Base-by-base conservation (phyloP, 78 protist species). In the Polysphondylium violaceum region DNA sequence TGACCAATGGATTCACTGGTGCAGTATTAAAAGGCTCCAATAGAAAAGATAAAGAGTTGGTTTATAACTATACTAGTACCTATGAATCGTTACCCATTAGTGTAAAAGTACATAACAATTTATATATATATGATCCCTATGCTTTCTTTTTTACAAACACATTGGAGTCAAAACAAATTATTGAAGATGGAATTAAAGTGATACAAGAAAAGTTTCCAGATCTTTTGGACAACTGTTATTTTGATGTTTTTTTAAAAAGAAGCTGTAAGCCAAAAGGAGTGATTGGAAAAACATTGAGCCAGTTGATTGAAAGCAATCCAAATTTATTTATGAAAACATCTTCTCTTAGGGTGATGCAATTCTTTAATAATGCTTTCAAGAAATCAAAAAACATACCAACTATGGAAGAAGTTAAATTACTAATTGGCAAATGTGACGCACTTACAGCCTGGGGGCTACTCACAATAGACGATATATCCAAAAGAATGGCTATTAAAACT, bases 51-150 rank as follows among this genome's bases (percentile, higher is more conserved):
- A n/a, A n/a, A n/a, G n/a, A n/a, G n/a, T n/a, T n/a, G n/a, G n/a
- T n/a, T n/a, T n/a, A n/a, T n/a, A n/a, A n/a, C n/a, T n/a, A n/a
- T n/a, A n/a, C n/a, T n/a, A n/a, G n/a, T n/a, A n/a, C n/a, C n/a
- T n/a, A n/a, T n/a, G n/a, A n/a, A n/a, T n/a, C n/a, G n/a, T n/a
- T n/a, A n/a, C n/a, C n/a, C n/a, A n/a, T n/a, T n/a, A n/a, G n/a
- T n/a, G n/a, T n/a, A n/a, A n/a, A n/a, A n/a, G n/a, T n/a, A n/a
- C n/a, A n/a, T n/a, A n/a, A n/a, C n/a, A n/a, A n/a, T n/a, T n/a
- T n/a, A n/a, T n/a, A n/a, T 72, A 72, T 51, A 33, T 72, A 72
- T 50, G 78, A 72, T 8, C 78, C 78, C 58, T 72, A 21, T 51
- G 38, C 78, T 23, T 11, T 50, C 14, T 72, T 44, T 33, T 72